Conservation (phyloP, 1,284 basidiomycete genomes). For the Grifola frondosa region DNA sequence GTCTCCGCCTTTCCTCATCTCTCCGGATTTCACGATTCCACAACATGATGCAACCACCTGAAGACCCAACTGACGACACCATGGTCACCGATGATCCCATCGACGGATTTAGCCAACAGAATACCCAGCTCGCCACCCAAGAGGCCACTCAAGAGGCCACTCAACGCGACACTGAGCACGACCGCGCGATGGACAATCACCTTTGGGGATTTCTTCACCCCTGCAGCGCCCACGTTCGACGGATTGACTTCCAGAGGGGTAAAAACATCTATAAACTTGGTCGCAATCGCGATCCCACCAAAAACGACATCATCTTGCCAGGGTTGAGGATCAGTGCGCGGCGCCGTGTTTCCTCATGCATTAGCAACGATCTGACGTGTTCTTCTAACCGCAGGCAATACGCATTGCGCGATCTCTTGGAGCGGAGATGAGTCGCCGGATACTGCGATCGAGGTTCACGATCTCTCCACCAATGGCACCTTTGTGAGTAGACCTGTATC, state of each 20-base stretch:
- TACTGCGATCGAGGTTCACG: slow-evolving; percentile 64
- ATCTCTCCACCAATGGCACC: slow-evolving; percentile 80
- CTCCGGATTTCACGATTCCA: too few species aligned
- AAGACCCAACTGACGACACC: slow-evolving; percentile 2
- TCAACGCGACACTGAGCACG: slow-evolving; percentile 29
- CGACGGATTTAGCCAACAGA: too few species aligned
- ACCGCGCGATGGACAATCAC: slow-evolving; percentile 40
- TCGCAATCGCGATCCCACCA: slow-evolving; percentile 37
- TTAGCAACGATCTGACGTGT: slow-evolving; percentile 16
- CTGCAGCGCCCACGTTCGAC: slow-evolving; percentile 45
- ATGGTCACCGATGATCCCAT: slow-evolving; percentile 8
- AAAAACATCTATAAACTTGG: slow-evolving; percentile 52
- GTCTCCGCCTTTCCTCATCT: too few species aligned
- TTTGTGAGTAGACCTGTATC: slow-evolving; percentile 55
- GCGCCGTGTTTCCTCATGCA: slow-evolving; percentile 21
- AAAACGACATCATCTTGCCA: slow-evolving; percentile 56
- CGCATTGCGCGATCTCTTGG: slow-evolving; percentile 66
- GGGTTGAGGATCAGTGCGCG: slow-evolving; percentile 75
- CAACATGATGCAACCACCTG: slow-evolving; percentile 11
- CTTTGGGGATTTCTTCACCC: slow-evolving; percentile 72
- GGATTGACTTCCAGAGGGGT: slow-evolving; percentile 61
- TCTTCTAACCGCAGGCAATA: slow-evolving; percentile 49
- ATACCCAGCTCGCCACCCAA: slow-evolving; percentile 41
- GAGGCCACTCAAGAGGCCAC: slow-evolving; percentile 30
- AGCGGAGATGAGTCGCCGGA: slow-evolving; percentile 53